phyloP scores from a whole-genome alignment of 805 yeast species.

The Suhomyces emberorum region DNA sequence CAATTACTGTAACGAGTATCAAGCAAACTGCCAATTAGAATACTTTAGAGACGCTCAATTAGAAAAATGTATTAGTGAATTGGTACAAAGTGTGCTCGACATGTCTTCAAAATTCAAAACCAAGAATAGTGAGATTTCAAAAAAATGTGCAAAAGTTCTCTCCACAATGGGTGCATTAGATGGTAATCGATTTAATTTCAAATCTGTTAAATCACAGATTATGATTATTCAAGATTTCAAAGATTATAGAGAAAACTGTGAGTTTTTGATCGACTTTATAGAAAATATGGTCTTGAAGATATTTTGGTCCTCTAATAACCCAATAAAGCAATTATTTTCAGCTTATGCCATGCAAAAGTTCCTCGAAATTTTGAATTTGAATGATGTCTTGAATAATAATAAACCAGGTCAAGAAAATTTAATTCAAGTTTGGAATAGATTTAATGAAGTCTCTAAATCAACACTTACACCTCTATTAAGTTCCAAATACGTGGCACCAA shows the following conservation, averaged over 20 bases:
- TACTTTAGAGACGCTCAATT: conserved; percentile 32
- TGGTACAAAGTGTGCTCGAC: conserved; percentile 53
- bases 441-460: conserved; percentile 64
- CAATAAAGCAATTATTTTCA: conserved; percentile 74
- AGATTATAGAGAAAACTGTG: conserved; percentile 57
- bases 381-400: conserved; percentile 10
- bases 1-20: conserved; percentile 49
- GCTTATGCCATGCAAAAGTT: conserved; percentile 90
- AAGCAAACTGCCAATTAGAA: conserved; percentile 45
- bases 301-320: conserved; percentile 88
- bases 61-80: conserved; percentile 34
- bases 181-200: conserved; percentile 50
- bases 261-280: conserved; percentile 62
- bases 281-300: conserved; percentile 73
- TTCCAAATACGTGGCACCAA: conserved; percentile 68
- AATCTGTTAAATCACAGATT: conserved; percentile 38
- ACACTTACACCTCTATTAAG: conserved; percentile 72
- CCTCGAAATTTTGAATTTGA: conserved; percentile 57
- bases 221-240: conserved; percentile 61
- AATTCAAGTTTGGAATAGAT: conserved; percentile 52
- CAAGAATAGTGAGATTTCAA: conserved; percentile 47
- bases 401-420: conserved; percentile 16
- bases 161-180: conserved; percentile 79
- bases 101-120: conserved; percentile 55
- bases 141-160: conserved; percentile 63